Evolutionary conservation across 495 filamentous ascomycete genomes (phyloP), one percentile per base, ranked within the genome.

Genomic region (Tricharina praecox): DNA sequence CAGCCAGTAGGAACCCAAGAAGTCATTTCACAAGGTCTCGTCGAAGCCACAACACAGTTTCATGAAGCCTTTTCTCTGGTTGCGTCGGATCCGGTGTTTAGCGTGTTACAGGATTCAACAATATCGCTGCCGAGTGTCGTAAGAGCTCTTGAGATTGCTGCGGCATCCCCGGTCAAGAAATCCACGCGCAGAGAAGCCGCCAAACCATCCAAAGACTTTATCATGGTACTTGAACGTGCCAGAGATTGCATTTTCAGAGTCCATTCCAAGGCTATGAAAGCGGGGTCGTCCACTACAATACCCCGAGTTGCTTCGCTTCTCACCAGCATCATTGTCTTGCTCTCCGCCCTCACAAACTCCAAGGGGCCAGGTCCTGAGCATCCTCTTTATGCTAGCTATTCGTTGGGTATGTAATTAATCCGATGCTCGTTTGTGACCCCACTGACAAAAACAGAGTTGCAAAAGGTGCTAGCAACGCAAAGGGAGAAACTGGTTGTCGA

Each of bases 41-140:
- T 68, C n/a, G 68, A 71, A 61, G 76, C 77, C 2, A 69, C 70
- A 35, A 67, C 71, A 32, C 64, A 76, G 5, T 62, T 82, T 45
- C 62, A 69, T 4, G 68, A 76, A 62, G 78, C 72, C 45, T 62
- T 80, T 52, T 74, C 77, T 16, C 69, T 77, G 41, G 77, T 97
- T 64, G 69, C 74, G 11, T 67, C 71, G 2, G 85, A 96, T 65
- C 79, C 86, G 8, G 79, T 87, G 1, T 93, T 86, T 61, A 90
- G 82, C 32, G 77, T 87, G 15, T 69, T 97, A 20, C 81, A 85
- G 5, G 90, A 97, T 50, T 96, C 90, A 4, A 93, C 59, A 5
- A 55, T 61, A 33, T 62, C 59, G 36, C 47, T 62, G 11, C 59
- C 59, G 2, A 61, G 53, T 38, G 38, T 61, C 30, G 52, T 51